These are phyloP conservation scores for Pseudozyma hubeiensis DNA, from an alignment of 1,284 basidiomycete genomes.

Conservation along the genomic window DNA sequence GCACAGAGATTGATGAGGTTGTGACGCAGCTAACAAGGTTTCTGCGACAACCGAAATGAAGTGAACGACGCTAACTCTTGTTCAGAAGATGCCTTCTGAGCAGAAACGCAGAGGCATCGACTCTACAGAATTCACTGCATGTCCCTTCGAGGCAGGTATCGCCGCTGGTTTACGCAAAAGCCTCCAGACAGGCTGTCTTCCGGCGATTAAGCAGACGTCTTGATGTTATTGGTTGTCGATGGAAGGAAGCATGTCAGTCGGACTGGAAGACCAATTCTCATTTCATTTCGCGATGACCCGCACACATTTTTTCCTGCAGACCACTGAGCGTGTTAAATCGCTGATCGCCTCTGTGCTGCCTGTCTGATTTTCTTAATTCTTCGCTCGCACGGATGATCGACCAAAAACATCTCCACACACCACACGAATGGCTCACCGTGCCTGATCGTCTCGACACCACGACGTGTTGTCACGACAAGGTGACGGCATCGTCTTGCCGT, in stretches of 20 bases:
- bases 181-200: no score
- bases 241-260: not conserved
- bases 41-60: conserved; percentile 27
- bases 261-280: not conserved
- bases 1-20: not conserved
- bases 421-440: no score
- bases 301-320: not conserved
- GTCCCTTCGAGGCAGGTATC: not conserved
- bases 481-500: no score
- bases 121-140: conserved; percentile 11
- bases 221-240: conserved; percentile 4
- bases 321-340: not conserved
- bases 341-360: conserved; percentile 9
- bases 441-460: no score
- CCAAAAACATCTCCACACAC: not conserved
- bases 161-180: not conserved
- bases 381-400: conserved; percentile 15
- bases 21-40: conserved; percentile 13
- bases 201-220: not conserved
- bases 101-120: conserved; percentile 10
- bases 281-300: conserved; percentile 2
- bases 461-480: no score
- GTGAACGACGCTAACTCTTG: not conserved
- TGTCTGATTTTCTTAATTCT: conserved; percentile 3
- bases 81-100: conserved; percentile 13